Conservation (phyloP, 805 yeast species). For the Starmerella stigmatis region DNA sequence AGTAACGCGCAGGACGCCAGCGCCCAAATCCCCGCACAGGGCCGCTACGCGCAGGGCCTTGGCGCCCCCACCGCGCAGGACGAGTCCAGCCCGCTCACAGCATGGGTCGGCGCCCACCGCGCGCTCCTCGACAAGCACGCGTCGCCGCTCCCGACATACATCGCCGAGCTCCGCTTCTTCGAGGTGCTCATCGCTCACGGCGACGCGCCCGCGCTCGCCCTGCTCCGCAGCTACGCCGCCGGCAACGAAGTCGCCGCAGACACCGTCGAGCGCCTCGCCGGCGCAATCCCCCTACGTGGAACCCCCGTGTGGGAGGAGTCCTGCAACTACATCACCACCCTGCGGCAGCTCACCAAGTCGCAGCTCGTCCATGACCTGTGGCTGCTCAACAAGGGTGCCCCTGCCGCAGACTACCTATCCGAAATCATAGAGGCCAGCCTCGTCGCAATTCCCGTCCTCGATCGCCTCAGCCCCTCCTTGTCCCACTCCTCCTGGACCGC, state of each 20-base stretch:
- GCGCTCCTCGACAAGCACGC: neutral
- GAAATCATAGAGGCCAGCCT: neutral
- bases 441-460: conserved; percentile 1
- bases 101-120: neutral
- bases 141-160: neutral
- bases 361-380: neutral
- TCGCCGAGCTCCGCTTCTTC: neutral
- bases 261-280: conserved; percentile 3
- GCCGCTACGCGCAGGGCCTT: no score
- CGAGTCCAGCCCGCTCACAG: neutral
- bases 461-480: neutral
- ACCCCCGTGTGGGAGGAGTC: neutral
- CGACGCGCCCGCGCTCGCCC: neutral
- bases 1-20: no score
- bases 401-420: neutral
- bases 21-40: no score
- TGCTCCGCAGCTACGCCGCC: neutral
- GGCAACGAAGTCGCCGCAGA: neutral
- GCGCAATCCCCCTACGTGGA: neutral
- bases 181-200: neutral
- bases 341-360: neutral
- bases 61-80: neutral
- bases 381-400: neutral
- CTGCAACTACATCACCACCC: neutral
- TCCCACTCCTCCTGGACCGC: conserved; percentile 6